Percentiles rank a stretch among this genome's conserved stretches.
Conservation (phyloP, 2,329 filamentous ascomycete genomes). For the Dactylellina cionopaga region DNA sequence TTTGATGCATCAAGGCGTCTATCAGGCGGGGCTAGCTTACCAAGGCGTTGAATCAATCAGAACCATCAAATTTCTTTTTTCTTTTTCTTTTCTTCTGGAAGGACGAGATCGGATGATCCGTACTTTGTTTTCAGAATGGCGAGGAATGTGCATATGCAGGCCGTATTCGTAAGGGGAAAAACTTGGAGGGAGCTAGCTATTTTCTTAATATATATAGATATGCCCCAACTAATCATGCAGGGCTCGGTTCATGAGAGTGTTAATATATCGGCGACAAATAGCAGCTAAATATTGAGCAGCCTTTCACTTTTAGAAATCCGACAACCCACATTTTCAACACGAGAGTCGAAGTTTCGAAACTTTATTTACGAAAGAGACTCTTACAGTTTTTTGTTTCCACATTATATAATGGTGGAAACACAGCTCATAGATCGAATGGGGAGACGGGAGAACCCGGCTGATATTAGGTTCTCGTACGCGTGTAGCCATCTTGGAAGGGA, state of each 20-base stretch:
- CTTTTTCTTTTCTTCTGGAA: constrained; percentile 22
- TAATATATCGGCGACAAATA: constrained; percentile 8
- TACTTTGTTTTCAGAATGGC: not conserved
- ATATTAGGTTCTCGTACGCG: constrained; percentile 43
- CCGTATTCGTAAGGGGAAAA: too few species aligned
- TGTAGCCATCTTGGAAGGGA: constrained; percentile 37
- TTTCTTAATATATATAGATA: constrained; percentile 21
- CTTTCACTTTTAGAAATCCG: not conserved
- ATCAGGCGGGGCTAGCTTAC: constrained; percentile 26
- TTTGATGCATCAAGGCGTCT: constrained; percentile 19
- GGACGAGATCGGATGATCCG: constrained; percentile 18
- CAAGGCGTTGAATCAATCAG: constrained; percentile 1
- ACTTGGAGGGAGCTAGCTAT: not conserved
- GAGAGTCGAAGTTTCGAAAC: not conserved
- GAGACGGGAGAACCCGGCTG: constrained; percentile 41
- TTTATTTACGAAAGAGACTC: too few species aligned
- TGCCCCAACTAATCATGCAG: constrained; percentile 4
- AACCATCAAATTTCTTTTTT: too few species aligned
- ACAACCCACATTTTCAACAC: not conserved
- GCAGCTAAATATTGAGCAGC: too few species aligned
- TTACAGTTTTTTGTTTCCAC: too few species aligned
- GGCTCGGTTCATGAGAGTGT: not conserved
- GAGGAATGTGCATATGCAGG: not conserved
- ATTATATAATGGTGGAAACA: constrained; percentile 34
- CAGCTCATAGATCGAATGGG: constrained; percentile 41